Conservation (phyloP, 306 rosid genomes). For the Abrus precatorius region DNA sequence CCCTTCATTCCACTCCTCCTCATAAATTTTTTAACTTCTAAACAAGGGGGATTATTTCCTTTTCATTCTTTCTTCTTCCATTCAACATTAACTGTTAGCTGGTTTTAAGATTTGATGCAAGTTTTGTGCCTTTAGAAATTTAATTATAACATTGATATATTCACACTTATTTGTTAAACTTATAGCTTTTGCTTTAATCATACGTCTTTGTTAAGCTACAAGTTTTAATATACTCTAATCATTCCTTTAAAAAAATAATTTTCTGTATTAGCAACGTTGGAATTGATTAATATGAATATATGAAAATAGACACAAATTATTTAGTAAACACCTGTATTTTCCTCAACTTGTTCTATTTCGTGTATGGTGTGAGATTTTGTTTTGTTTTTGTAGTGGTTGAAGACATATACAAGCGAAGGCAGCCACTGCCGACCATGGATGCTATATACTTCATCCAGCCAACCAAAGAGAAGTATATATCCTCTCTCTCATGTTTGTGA, state of each 20-base stretch:
- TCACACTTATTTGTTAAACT: neutral
- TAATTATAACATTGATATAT: conserved; percentile 20
- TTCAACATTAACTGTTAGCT: conserved; percentile 35
- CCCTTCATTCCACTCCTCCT: neutral
- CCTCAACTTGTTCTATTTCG: conserved; percentile 38
- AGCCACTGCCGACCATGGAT: conserved; percentile 95
- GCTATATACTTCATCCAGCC: conserved; percentile 99
- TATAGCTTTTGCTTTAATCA: conserved; percentile 15
- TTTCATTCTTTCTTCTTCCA: neutral
- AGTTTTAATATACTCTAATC: conserved; percentile 23
- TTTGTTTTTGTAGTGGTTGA: conserved; percentile 86
- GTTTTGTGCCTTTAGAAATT: conserved; percentile 33
- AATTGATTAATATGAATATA: neutral
- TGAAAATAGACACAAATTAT: conserved; percentile 26
- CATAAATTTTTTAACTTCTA: neutral
- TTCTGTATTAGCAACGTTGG: conserved; percentile 18
- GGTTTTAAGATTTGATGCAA: conserved; percentile 35
- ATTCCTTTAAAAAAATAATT: neutral
- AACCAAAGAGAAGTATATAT: conserved; percentile 78
- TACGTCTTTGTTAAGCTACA: conserved; percentile 1
- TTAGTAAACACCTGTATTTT: conserved; percentile 34
- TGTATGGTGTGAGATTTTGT: conserved; percentile 40
- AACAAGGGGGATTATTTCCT: neutral
- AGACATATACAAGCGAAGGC: conserved; percentile 93
- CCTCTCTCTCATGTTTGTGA: conserved; percentile 33